A percentile compares a stretch with the other conserved stretches of the same genome.
These are phyloP conservation scores for Ananas comosus DNA, from an alignment of 176 grass and related monocot genomes.

Conservation along the genomic window DNA sequence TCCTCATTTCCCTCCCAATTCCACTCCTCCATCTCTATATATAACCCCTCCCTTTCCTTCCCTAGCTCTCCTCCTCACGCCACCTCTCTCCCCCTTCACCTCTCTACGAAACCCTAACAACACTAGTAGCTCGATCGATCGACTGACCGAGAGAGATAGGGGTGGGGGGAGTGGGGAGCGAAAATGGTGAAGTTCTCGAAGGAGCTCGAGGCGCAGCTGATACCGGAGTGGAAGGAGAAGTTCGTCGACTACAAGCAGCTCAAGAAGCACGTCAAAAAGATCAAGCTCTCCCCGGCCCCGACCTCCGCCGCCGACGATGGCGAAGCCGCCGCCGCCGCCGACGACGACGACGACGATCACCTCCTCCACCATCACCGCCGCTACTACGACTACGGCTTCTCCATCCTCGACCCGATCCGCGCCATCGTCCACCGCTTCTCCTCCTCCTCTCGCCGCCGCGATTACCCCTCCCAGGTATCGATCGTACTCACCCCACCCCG, in stretches of 20 bases:
- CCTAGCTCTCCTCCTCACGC: slow-evolving; percentile 5
- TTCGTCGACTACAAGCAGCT: slow-evolving; percentile 80
- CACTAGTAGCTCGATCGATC: too few species aligned
- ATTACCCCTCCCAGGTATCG: slow-evolving; percentile 16
- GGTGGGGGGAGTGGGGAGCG: not conserved
- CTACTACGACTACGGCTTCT: slow-evolving; percentile 35
- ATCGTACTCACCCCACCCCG: too few species aligned
- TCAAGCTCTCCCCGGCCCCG: slow-evolving; percentile 41
- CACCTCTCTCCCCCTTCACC: not conserved
- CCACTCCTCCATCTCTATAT: slow-evolving; percentile 19
- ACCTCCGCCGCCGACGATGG: not conserved
- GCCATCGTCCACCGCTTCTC: slow-evolving; percentile 35
- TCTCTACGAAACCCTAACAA: not conserved
- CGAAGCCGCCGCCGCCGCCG: not conserved
- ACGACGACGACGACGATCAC: too few species aligned
- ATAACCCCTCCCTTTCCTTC: slow-evolving; percentile 7
- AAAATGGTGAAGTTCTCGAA: slow-evolving; percentile 63
- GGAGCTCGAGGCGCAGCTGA: slow-evolving; percentile 39
- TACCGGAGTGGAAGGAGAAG: slow-evolving; percentile 53
- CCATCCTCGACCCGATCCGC: slow-evolving; percentile 59
- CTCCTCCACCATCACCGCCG: not conserved
- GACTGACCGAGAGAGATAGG: not conserved
- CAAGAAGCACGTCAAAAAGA: slow-evolving; percentile 76
- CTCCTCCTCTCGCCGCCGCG: not conserved
- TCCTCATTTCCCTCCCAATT: slow-evolving; percentile 27